Conservation (phyloP, 495 filamentous ascomycete species). For the Aspergillus ellipticus region DNA sequence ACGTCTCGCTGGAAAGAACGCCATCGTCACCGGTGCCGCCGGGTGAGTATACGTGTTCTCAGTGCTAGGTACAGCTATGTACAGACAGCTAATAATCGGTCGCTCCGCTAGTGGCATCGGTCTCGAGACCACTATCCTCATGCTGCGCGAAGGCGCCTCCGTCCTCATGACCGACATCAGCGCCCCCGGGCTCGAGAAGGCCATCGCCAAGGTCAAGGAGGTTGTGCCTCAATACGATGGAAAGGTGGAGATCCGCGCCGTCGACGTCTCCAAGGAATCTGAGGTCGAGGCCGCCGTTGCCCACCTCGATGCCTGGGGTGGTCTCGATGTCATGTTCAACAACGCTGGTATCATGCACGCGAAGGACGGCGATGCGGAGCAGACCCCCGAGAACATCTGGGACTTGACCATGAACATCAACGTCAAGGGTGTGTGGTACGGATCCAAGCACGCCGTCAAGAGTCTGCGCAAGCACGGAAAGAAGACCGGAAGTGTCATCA, state of each 20-base stretch:
- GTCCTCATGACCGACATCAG: constrained; percentile 87
- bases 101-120: constrained; percentile 89
- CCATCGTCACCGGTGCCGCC: constrained; percentile 84
- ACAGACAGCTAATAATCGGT: not conserved
- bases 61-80: not conserved
- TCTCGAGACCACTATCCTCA: constrained; percentile 89
- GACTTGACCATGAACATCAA: constrained; percentile 92
- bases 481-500: constrained; percentile 78
- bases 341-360: constrained; percentile 98
- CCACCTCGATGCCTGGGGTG: constrained; percentile 76
- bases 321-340: constrained; percentile 96
- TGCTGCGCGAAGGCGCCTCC: constrained; percentile 83
- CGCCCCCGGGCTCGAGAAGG: constrained; percentile 63
- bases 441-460: constrained; percentile 87
- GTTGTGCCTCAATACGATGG: constrained; percentile 53
- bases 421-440: constrained; percentile 98
- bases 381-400: constrained; percentile 89
- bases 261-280: constrained; percentile 68
- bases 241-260: constrained; percentile 55
- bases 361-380: constrained; percentile 78
- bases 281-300: constrained; percentile 70
- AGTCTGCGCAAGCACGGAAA: constrained; percentile 78
- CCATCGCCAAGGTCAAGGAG: constrained; percentile 63
- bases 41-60: constrained; percentile 51
- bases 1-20: constrained; percentile 82